A percentile compares a stretch with the other conserved stretches of the same genome.
phyloP scores from a whole-genome alignment of 1,284 basidiomycete species.

The Leccinum subrobustum region DNA sequence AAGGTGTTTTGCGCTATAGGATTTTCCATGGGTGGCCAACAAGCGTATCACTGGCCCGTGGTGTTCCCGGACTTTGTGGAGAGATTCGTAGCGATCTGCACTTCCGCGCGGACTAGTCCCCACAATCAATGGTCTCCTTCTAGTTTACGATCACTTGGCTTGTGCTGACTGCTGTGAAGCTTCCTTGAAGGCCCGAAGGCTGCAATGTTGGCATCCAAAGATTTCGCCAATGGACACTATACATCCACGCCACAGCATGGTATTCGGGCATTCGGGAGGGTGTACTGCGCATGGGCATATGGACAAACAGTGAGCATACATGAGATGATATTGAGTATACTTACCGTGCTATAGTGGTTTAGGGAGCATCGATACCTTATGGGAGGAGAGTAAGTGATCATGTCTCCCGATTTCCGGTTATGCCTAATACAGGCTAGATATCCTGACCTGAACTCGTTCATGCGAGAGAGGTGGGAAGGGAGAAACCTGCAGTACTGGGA shows the following conservation, averaged over 20 bases:
- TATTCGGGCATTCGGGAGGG: slow-evolving; percentile 38
- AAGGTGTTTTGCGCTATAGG: slow-evolving; percentile 53
- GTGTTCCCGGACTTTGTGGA: slow-evolving; percentile 40
- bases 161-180: slow-evolving; percentile 20
- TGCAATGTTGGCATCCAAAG: slow-evolving; percentile 36
- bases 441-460: slow-evolving; percentile 32
- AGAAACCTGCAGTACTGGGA: slow-evolving; percentile 37
- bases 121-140: slow-evolving; percentile 37
- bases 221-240: slow-evolving; percentile 39
- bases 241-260: slow-evolving; percentile 31
- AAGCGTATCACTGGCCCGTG: slow-evolving; percentile 37
- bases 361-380: slow-evolving; percentile 34
- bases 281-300: slow-evolving; percentile 40
- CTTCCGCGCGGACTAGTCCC: slow-evolving; percentile 38
- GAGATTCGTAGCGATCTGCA: slow-evolving; percentile 37
- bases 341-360: slow-evolving; percentile 34
- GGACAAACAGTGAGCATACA: slow-evolving; percentile 35
- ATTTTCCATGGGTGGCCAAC: slow-evolving; percentile 65
- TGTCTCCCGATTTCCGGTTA: background rate
- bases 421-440: slow-evolving; percentile 20
- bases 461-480: slow-evolving; percentile 39
- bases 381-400: slow-evolving; percentile 29
- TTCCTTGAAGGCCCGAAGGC: slow-evolving; percentile 41
- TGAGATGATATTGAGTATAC: background rate
- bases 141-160: background rate